Conservation (phyloP, 768 basidiomycete species). For the Leccinum aurantiacum region DNA sequence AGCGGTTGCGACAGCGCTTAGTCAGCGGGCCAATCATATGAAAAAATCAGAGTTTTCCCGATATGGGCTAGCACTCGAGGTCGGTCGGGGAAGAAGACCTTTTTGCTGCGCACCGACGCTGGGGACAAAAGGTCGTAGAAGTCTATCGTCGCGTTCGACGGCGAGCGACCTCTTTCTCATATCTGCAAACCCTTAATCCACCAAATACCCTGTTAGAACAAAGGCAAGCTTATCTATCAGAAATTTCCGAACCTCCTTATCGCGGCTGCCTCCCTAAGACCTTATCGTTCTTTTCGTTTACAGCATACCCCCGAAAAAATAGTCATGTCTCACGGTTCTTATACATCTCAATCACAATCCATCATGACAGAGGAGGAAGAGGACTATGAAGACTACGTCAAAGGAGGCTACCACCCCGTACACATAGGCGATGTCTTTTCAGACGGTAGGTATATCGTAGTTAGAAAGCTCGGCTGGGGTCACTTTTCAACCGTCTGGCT, state of each 20-base stretch:
- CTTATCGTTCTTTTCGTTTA: slow-evolving; percentile 35
- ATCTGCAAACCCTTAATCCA: not conserved
- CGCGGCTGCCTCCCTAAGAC: slow-evolving; percentile 20
- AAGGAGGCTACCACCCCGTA: slow-evolving; percentile 88
- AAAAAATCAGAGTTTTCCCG: slow-evolving; percentile 12
- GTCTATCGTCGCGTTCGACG: not conserved
- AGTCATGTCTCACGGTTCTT: slow-evolving; percentile 70
- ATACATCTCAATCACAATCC: slow-evolving; percentile 70
- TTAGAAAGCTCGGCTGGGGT: slow-evolving; percentile 94
- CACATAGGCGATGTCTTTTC: slow-evolving; percentile 92
- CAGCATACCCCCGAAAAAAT: slow-evolving; percentile 35
- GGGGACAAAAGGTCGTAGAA: not conserved
- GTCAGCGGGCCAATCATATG: slow-evolving; percentile 36
- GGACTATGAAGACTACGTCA: slow-evolving; percentile 87
- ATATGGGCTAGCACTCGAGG: slow-evolving; percentile 13
- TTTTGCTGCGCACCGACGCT: slow-evolving; percentile 17
- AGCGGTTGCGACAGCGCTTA: slow-evolving; percentile 11
- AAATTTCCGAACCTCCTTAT: slow-evolving; percentile 30
- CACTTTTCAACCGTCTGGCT: slow-evolving; percentile 96
- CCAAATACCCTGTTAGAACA: slow-evolving; percentile 30
- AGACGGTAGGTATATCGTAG: slow-evolving; percentile 83
- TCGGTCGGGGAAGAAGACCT: not conserved
- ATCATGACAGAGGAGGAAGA: slow-evolving; percentile 91
- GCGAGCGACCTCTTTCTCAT: slow-evolving; percentile 1
- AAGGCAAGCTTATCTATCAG: slow-evolving; percentile 34